A percentile compares a stretch with the other conserved stretches of the same genome.
These are phyloP conservation scores for Talaromyces thailandensis DNA, from an alignment of 495 filamentous ascomycete species.

Conservation along the genomic window DNA sequence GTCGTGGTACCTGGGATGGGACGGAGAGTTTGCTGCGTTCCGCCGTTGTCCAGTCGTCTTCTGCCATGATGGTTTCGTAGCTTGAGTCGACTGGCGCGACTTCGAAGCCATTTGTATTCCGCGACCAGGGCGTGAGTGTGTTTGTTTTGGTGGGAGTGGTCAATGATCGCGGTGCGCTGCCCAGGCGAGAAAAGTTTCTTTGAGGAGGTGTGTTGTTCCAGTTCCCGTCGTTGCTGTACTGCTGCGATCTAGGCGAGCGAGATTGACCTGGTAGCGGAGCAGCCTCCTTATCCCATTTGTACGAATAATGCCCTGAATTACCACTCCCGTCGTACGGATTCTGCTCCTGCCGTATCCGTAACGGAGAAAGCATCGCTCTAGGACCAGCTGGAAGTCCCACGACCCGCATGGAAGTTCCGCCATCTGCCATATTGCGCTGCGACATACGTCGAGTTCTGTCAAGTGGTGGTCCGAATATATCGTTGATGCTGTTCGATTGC, in stretches of 20 bases:
- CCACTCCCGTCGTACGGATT: not conserved
- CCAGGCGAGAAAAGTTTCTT: not conserved
- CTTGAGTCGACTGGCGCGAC: not conserved
- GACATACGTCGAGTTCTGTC: slow-evolving; percentile 1
- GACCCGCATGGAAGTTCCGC: slow-evolving; percentile 8
- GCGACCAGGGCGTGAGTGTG: not conserved
- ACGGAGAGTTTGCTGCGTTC: slow-evolving; percentile 1
- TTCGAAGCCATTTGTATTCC: not conserved
- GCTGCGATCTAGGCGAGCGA: no score
- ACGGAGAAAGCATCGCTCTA: not conserved
- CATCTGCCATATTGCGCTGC: not conserved
- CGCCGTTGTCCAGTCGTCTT: not conserved
- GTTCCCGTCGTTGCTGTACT: not conserved
- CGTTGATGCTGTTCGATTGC: slow-evolving; percentile 6
- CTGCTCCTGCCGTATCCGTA: not conserved
- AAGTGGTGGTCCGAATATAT: slow-evolving; percentile 8
- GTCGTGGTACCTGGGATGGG: not conserved
- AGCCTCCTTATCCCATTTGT: slow-evolving; percentile 1
- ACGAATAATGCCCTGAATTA: not conserved
- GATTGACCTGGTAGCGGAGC: not conserved
- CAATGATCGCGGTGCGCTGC: not conserved
- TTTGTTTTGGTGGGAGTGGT: not conserved
- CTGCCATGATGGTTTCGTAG: not conserved
- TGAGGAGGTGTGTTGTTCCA: not conserved
- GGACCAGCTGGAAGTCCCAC: slow-evolving; percentile 21